These are phyloP conservation scores for Pisolithus microcarpus DNA, from an alignment of 768 basidiomycete species.

Conservation along the genomic window DNA sequence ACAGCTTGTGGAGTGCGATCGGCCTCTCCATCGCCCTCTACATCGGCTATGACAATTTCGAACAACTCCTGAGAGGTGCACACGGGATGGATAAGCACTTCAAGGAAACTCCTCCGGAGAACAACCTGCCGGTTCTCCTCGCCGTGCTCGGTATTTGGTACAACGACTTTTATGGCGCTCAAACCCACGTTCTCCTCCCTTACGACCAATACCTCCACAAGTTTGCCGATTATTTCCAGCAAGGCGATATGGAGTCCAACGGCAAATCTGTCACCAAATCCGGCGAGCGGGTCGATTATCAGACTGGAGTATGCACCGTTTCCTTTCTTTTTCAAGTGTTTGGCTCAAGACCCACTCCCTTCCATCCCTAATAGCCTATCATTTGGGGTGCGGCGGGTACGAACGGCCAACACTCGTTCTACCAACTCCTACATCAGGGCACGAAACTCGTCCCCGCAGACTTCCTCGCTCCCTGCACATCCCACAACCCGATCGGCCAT, in stretches of 20 bases:
- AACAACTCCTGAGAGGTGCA: constrained; percentile 81
- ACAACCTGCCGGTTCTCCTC: constrained; percentile 87
- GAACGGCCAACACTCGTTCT: constrained; percentile 99
- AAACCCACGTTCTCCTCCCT: constrained; percentile 91
- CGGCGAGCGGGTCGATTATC: constrained; percentile 87
- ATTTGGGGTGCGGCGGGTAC: constrained; percentile 99
- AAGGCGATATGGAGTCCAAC: constrained; percentile 99
- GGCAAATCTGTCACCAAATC: constrained; percentile 95
- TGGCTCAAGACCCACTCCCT: neutral
- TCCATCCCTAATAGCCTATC: constrained; percentile 63
- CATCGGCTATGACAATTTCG: constrained; percentile 93
- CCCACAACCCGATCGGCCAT: constrained; percentile 79
- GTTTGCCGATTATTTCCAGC: constrained; percentile 99
- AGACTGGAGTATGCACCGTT: constrained; percentile 73
- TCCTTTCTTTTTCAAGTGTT: neutral
- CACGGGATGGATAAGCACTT: constrained; percentile 99
- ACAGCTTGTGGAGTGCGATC: constrained; percentile 98
- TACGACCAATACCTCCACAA: constrained; percentile 99
- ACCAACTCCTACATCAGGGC: constrained; percentile 93
- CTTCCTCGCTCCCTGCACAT: constrained; percentile 84
- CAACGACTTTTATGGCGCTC: constrained; percentile 96
- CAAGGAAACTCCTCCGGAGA: constrained; percentile 76
- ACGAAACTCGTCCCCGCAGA: constrained; percentile 89
- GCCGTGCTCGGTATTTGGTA: constrained; percentile 95
- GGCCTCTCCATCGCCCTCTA: constrained; percentile 90